phyloP scores from a whole-genome alignment of 225 moss, liverwort and hornwort species.

The Climacium dendroides region DNA sequence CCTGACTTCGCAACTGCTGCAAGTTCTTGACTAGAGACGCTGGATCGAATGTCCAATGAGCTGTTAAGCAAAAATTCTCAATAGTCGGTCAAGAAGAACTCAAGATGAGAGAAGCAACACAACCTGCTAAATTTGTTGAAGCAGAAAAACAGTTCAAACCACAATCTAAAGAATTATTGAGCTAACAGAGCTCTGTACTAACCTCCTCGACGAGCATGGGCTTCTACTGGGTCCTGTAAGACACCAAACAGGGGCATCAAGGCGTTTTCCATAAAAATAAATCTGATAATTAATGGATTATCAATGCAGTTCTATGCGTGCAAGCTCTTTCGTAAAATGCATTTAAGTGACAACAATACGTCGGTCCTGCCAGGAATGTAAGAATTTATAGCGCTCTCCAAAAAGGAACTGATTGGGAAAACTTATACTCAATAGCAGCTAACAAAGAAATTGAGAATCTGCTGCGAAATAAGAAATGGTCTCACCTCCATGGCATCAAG shows the following conservation, averaged over 20 bases:
- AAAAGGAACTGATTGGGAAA: neutral
- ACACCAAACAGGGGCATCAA: neutral
- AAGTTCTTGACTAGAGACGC: constrained; percentile 54
- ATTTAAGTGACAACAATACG: neutral
- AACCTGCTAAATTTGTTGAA: neutral
- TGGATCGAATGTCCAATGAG: constrained; percentile 97
- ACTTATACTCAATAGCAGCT: neutral
- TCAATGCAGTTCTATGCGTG: neutral
- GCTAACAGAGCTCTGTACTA: neutral
- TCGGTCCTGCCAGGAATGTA: neutral
- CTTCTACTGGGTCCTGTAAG: constrained; percentile 72
- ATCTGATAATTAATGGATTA: neutral
- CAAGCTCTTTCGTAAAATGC: neutral
- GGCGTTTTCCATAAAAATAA: neutral
- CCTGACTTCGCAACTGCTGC: constrained; percentile 64
- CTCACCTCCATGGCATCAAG: constrained; percentile 91
- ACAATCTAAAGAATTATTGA: neutral
- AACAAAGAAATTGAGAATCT: neutral
- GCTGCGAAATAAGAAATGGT: neutral
- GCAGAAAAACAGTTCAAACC: neutral
- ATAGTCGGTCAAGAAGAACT: neutral
- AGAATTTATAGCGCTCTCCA: neutral
- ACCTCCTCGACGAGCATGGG: constrained; percentile 99
- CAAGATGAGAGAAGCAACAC: neutral
- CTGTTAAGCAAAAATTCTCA: constrained; percentile 19